Conservation (phyloP, 352 stramenopile species). For the Thraustochytrium sp. region DNA sequence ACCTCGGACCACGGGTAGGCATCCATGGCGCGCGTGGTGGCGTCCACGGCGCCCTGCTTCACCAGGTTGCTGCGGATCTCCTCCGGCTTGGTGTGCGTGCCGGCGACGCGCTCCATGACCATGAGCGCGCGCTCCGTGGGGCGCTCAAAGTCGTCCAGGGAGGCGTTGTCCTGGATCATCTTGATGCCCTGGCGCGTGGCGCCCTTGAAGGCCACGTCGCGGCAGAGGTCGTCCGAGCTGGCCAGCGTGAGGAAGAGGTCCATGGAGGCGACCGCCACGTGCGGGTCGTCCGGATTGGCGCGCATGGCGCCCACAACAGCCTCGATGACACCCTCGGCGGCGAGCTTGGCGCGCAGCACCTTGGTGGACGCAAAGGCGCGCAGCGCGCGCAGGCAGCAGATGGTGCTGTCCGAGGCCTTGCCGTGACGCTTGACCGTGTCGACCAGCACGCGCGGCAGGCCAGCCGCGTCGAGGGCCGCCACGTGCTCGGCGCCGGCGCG, state of each 20-base stretch:
- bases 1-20: slow-evolving; percentile 40
- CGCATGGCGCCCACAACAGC: slow-evolving; percentile 39
- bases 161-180: slow-evolving; percentile 40
- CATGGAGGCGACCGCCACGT: slow-evolving; percentile 31
- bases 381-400: slow-evolving; percentile 35
- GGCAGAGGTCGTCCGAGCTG: slow-evolving; percentile 28
- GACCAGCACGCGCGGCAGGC: neutral
- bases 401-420: neutral
- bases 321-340: slow-evolving; percentile 21
- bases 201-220: slow-evolving; percentile 44
- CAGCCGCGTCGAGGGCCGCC: neutral
- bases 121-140: slow-evolving; percentile 28
- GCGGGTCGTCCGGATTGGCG: slow-evolving; percentile 22
- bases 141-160: slow-evolving; percentile 36
- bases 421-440: slow-evolving; percentile 22
- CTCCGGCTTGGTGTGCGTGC: neutral
- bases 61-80: slow-evolving; percentile 42
- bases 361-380: slow-evolving; percentile 20
- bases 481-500: slow-evolving; percentile 24
- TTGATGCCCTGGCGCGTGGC: slow-evolving; percentile 47
- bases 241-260: slow-evolving; percentile 42
- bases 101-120: slow-evolving; percentile 38
- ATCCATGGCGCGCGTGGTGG: slow-evolving; percentile 40
- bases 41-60: slow-evolving; percentile 43
- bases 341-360: neutral